Base-by-base conservation (phyloP, 345 rosid species). In the Brassica juncea region DNA sequence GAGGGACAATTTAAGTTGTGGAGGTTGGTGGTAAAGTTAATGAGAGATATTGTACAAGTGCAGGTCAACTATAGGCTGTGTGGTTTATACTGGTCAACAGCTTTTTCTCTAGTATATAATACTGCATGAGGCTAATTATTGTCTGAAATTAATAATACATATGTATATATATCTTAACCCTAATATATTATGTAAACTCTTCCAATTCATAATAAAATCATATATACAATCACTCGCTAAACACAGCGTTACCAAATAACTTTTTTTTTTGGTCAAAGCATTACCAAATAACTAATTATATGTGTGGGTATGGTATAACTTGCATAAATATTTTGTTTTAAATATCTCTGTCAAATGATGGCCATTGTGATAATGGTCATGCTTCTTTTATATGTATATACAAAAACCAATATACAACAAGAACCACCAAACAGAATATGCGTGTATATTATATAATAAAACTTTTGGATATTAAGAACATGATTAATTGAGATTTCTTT, bases 11-110 rank as follows among this genome's bases (percentile, higher is more conserved):
- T 54, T 42, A 72, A 66, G 77, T 66, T 72, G 73, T 59, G 74
- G 74, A 79, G 82, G 74, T 80, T 35, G 82, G 79, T 80, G 79
- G 82, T 74, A 80, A 80, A 80, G 82, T 80, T 80, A 69, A 52
- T 69, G 71, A 52, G 79, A 61, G 60, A 28, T 68, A 68, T 74
- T 80, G 79, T 72, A 63, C 82, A 80, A 80, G 79, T 74, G 59
- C 71, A 55, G 75, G 82, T 80, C 82, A 74, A 74, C 79, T 74
- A 47, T 71, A 47, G 78, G 74, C 37, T 79, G 1, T 67, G 42
- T 23, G 9, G 25, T 72, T 72, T 73, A 39, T 59, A 79, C 42
- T 73, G 31, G 74, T 79, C 82, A 79, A 16, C 59, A 54, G 59
- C 25, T 54, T 54, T 6, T 54, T 54, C 25, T 54, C 25, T 54